phyloP scores from a whole-genome alignment of 176 grass and related monocot genomes.

The Oryza rufipogon region DNA sequence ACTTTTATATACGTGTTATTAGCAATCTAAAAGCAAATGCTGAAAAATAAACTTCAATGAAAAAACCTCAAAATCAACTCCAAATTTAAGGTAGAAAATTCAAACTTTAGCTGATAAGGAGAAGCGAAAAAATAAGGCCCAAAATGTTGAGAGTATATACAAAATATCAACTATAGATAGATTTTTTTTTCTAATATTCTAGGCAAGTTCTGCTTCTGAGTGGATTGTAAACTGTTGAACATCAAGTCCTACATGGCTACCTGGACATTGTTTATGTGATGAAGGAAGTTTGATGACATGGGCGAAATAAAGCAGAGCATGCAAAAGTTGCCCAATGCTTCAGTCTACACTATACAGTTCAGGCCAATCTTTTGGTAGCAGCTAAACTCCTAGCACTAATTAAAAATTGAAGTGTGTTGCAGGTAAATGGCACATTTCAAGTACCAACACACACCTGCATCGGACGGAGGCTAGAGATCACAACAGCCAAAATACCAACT shows the following conservation, averaged over 20 bases:
- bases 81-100: too few relatives aligned
- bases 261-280: constrained; percentile 1
- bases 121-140: too few relatives aligned
- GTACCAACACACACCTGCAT: constrained; percentile 40
- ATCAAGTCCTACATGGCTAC: constrained; percentile 1
- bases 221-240: background rate
- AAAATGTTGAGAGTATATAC: background rate
- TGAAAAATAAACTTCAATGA: too few relatives aligned
- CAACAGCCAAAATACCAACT: constrained; percentile 15
- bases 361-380: constrained; percentile 33
- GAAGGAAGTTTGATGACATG: constrained; percentile 14
- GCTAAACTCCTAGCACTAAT: background rate
- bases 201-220: background rate
- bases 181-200: background rate
- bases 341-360: background rate
- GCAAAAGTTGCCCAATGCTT: background rate
- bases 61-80: too few relatives aligned
- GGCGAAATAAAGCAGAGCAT: constrained; percentile 27
- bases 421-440: constrained; percentile 31
- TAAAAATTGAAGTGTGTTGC: constrained; percentile 9
- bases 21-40: too few relatives aligned
- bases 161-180: background rate
- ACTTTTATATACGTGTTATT: too few relatives aligned
- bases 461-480: constrained; percentile 30
- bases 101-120: too few relatives aligned